These are phyloP conservation scores for Fusarium buxicola DNA, from an alignment of 2,329 filamentous ascomycete species.

Conservation along the genomic window DNA sequence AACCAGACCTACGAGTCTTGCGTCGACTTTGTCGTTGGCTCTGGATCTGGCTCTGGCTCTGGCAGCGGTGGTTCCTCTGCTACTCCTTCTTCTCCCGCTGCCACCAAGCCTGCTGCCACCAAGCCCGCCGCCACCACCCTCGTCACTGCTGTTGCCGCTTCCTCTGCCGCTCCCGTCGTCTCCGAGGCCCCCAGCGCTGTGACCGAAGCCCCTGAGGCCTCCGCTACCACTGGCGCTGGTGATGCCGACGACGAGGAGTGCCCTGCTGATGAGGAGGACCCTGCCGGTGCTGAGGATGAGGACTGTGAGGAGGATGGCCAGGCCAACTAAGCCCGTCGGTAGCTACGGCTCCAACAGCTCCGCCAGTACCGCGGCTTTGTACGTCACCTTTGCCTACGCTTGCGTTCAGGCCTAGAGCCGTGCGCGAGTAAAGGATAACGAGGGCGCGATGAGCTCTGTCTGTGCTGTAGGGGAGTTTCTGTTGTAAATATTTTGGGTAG, in stretches of 20 bases:
- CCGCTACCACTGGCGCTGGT: conserved; percentile 17
- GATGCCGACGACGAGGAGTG: conserved; percentile 33
- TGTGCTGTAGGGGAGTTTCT: conserved; percentile 14
- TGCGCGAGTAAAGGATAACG: not conserved
- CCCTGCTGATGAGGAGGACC: conserved; percentile 30
- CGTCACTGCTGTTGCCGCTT: conserved; percentile 17
- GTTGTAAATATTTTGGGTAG: conserved; percentile 47
- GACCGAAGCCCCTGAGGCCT: conserved; percentile 17
- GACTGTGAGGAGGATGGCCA: conserved; percentile 8
- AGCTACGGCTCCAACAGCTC: conserved; percentile 7
- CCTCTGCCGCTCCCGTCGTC: conserved; percentile 8
- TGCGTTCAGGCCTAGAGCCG: conserved; percentile 22
- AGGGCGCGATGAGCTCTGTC: not conserved
- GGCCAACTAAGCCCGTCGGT: conserved; percentile 8
- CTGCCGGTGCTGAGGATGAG: conserved; percentile 18
- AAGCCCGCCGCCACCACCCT: conserved; percentile 15
- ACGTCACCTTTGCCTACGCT: conserved; percentile 27
- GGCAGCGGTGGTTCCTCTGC: conserved; percentile 10
- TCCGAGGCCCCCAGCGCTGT: conserved; percentile 21
- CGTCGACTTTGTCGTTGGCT: conserved; percentile 63
- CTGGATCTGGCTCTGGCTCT: conserved; percentile 14
- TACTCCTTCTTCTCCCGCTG: conserved; percentile 13
- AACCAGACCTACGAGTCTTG: conserved; percentile 73
- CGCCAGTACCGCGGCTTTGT: conserved; percentile 27
- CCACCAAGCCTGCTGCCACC: conserved; percentile 14